These are phyloP conservation scores for Calonectria montana DNA, from an alignment of 2,329 filamentous ascomycete species.

Conservation along the genomic window DNA sequence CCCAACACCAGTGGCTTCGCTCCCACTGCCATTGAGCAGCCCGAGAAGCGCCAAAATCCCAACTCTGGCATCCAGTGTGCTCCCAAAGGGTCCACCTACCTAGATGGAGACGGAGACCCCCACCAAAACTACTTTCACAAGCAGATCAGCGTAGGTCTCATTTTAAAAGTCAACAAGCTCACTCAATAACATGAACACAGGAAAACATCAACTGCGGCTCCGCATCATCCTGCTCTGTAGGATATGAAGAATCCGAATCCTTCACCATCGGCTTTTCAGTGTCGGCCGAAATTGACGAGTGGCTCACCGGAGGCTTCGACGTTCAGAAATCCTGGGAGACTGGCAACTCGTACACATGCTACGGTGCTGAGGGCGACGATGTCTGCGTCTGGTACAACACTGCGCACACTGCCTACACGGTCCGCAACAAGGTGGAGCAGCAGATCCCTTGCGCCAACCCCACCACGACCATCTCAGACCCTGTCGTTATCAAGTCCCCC, in stretches of 20 bases:
- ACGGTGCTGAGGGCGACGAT: constrained; percentile 4
- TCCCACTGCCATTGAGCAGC: not conserved
- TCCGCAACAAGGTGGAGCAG: not conserved
- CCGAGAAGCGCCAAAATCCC: constrained; percentile 5
- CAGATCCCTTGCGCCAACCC: not conserved
- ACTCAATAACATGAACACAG: not conserved
- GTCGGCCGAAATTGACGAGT: not conserved
- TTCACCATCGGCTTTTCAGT: constrained; percentile 16
- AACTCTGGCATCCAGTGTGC: constrained; percentile 3
- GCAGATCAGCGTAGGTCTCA: constrained; percentile 11
- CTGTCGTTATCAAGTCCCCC: constrained; percentile 13
- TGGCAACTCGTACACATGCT: constrained; percentile 14
- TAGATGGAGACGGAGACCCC: constrained; percentile 15
- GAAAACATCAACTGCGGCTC: constrained; percentile 16
- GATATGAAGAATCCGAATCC: constrained; percentile 13
- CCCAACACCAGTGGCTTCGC: not conserved
- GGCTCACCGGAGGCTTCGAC: constrained; percentile 1
- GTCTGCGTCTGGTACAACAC: constrained; percentile 20
- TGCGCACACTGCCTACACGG: constrained; percentile 20
- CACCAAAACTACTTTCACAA: constrained; percentile 20
- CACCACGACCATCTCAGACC: not conserved
- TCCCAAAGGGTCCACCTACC: not conserved
- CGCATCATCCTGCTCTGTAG: constrained; percentile 1
- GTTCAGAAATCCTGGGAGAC: constrained; percentile 15
- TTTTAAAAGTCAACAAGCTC: not conserved